Percentiles rank a stretch among this genome's conserved stretches.
phyloP scores from a whole-genome alignment of 352 stramenopile genomes.

The Phytophthora pisi region DNA sequence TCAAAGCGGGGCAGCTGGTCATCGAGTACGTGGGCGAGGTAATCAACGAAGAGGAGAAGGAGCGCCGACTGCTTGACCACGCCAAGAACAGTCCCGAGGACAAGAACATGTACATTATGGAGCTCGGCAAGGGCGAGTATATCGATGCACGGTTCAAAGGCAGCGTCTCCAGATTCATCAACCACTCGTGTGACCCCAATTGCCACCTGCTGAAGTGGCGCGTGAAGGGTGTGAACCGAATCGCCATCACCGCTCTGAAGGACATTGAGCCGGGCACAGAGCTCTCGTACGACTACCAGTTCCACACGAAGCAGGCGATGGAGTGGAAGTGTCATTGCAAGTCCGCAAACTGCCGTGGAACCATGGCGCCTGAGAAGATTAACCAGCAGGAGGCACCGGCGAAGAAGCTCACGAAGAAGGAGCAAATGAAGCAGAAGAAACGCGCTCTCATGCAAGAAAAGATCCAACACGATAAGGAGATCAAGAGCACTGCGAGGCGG shows the following conservation, averaged over 20 bases:
- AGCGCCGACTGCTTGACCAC: constrained; percentile 86
- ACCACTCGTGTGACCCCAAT: constrained; percentile 97
- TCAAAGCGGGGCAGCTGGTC: constrained; percentile 89
- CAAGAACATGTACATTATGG: constrained; percentile 98
- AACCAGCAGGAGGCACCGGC: constrained; percentile 43
- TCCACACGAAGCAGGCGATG: constrained; percentile 87
- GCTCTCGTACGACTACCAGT: constrained; percentile 96
- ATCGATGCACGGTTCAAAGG: constrained; percentile 95
- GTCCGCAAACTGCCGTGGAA: constrained; percentile 79
- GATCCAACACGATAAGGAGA: constrained; percentile 69
- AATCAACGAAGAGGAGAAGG: constrained; percentile 93
- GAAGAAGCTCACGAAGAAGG: constrained; percentile 87
- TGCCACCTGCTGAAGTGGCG: constrained; percentile 96
- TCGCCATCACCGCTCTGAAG: constrained; percentile 91
- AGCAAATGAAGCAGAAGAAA: constrained; percentile 71
- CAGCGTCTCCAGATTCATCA: constrained; percentile 96
- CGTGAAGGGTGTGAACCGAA: constrained; percentile 91
- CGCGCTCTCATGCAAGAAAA: constrained; percentile 69
- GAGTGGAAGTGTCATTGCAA: constrained; percentile 91
- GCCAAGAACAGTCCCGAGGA: constrained; percentile 89
- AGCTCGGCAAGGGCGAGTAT: constrained; percentile 91
- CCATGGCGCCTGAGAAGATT: constrained; percentile 86
- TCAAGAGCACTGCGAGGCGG: constrained; percentile 63
- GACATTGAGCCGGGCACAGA: constrained; percentile 91
- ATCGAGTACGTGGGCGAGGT: constrained; percentile 96